phyloP scores from a whole-genome alignment of 305 asterid genomes.

The Fraxinus ornus region DNA sequence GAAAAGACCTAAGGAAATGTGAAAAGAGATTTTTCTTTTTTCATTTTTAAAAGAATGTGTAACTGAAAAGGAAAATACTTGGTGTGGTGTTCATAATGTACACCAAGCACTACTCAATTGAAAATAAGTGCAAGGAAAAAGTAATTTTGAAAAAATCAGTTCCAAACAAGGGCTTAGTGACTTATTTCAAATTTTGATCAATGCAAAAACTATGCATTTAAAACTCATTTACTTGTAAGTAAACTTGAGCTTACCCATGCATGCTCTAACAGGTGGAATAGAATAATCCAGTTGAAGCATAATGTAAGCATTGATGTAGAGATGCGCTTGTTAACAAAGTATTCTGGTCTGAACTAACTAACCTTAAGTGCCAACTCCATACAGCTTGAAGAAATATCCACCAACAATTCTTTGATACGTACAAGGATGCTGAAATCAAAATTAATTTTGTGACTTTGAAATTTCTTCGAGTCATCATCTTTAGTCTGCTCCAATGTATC shows the following conservation, averaged over 20 bases:
- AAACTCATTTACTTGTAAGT: too few species aligned
- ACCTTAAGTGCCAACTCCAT: constrained; percentile 82
- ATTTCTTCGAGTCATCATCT: constrained; percentile 78
- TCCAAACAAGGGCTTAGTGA: too few species aligned
- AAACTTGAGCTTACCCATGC: too few species aligned
- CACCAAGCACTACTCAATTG: too few species aligned
- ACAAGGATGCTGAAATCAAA: constrained; percentile 73
- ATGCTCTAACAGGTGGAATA: neutral
- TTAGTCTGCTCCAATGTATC: constrained; percentile 73
- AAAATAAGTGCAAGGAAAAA: too few species aligned
- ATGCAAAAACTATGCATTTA: neutral
- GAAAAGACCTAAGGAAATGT: too few species aligned
- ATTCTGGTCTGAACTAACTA: constrained; percentile 34
- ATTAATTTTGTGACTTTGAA: constrained; percentile 63
- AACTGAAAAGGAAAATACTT: too few species aligned
- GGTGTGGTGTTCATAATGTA: too few species aligned
- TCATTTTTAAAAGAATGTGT: too few species aligned
- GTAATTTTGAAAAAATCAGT: too few species aligned
- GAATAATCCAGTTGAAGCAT: neutral
- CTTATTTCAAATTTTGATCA: neutral
- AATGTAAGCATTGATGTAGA: neutral
- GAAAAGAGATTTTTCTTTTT: too few species aligned
- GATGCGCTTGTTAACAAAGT: too few species aligned
- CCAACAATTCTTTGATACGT: constrained; percentile 75
- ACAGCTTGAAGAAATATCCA: constrained; percentile 78